phyloP scores from a whole-genome alignment of 495 filamentous ascomycete genomes.

The Xylaria bambusicola region DNA sequence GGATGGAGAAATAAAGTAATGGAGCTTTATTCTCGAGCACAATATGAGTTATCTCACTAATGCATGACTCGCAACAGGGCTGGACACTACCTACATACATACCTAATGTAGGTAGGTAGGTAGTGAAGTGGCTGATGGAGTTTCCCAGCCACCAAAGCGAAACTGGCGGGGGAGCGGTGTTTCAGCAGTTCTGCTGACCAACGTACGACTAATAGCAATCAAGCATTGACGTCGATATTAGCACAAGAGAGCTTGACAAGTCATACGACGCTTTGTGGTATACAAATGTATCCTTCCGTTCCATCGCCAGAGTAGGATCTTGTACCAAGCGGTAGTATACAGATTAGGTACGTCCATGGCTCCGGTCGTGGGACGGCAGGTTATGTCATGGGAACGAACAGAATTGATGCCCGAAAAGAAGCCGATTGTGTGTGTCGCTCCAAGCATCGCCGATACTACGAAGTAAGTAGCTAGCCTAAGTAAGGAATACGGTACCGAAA shows the following conservation, averaged over 20 bases:
- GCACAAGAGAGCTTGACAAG: conserved; percentile 10
- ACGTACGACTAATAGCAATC: conserved; percentile 12
- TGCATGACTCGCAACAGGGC: neutral
- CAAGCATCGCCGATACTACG: conserved; percentile 6
- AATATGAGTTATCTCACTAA: neutral
- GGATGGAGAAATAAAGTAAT: too few species aligned
- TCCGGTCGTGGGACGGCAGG: conserved; percentile 10
- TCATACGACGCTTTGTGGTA: conserved; percentile 6
- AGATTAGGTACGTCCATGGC: conserved; percentile 7
- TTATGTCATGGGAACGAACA: conserved; percentile 18
- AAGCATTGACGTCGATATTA: conserved; percentile 17
- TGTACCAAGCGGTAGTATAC: neutral
- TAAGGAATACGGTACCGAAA: conserved; percentile 2
- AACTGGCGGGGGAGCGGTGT: conserved; percentile 5
- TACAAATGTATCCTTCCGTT: conserved; percentile 4
- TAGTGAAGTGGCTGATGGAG: conserved; percentile 17
- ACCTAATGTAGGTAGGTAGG: too few species aligned
- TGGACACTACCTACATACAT: too few species aligned
- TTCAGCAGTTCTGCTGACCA: conserved; percentile 13
- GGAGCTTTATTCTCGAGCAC: too few species aligned
- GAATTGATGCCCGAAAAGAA: conserved; percentile 19
- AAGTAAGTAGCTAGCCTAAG: neutral
- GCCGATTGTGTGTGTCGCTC: conserved; percentile 15
- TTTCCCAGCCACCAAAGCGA: conserved; percentile 17
- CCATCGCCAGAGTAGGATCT: conserved; percentile 8